Percentiles rank a stretch among this genome's conserved stretches.
These are phyloP conservation scores for Plasmodium relictum DNA, from an alignment of 169 alveolate species.

Conservation along the genomic window DNA sequence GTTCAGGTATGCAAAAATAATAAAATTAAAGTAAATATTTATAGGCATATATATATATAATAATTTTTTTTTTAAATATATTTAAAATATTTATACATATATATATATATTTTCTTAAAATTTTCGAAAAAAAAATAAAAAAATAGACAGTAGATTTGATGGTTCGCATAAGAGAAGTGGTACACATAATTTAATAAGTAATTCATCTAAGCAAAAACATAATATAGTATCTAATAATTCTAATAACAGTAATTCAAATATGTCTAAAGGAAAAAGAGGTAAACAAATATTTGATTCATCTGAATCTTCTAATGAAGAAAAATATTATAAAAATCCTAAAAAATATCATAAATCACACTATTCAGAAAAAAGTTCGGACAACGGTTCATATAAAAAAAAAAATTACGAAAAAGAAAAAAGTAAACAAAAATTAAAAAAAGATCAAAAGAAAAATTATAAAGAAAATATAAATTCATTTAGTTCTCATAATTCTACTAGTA, in stretches of 20 bases:
- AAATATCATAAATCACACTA: slow-evolving; percentile 23
- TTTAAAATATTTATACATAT: not conserved
- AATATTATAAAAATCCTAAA: slow-evolving; percentile 16
- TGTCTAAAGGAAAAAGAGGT: slow-evolving; percentile 60
- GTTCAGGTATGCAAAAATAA: slow-evolving; percentile 20
- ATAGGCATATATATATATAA: not conserved
- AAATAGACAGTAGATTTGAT: slow-evolving; percentile 20
- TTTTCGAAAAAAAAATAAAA: slow-evolving; percentile 8
- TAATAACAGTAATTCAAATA: slow-evolving; percentile 1
- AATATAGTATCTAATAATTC: too few species aligned
- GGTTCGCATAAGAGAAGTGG: slow-evolving; percentile 2
- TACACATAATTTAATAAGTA: not conserved
- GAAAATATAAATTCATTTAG: slow-evolving; percentile 71
- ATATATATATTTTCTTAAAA: not conserved
- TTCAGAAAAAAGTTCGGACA: slow-evolving; percentile 48
- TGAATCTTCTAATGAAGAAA: slow-evolving; percentile 37
- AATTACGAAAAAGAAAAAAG: slow-evolving; percentile 72
- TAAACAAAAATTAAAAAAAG: slow-evolving; percentile 63
- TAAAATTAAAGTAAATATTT: too few species aligned
- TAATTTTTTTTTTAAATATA: not conserved
- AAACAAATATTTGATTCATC: slow-evolving; percentile 17
- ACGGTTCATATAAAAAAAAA: slow-evolving; percentile 75
- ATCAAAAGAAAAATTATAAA: slow-evolving; percentile 62
- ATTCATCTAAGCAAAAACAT: not conserved
- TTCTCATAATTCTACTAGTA: slow-evolving; percentile 76